Conservation (phyloP, 164 flowering plant species). For the Kingdonia uniflora region DNA sequence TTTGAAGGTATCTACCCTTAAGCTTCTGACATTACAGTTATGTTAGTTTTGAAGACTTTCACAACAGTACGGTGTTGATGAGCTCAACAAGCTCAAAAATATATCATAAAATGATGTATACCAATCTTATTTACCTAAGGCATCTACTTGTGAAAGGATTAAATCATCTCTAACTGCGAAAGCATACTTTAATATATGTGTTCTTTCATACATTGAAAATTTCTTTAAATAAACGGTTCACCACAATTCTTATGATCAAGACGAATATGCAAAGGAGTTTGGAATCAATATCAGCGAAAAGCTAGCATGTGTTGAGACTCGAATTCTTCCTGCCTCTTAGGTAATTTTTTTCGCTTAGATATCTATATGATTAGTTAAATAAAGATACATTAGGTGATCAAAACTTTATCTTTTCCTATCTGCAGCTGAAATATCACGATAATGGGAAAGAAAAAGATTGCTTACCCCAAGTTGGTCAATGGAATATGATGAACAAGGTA, state of each 20-base stretch:
- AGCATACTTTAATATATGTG: too few relatives aligned
- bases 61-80: too few relatives aligned
- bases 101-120: too few relatives aligned
- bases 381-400: not conserved
- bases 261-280: conserved; percentile 71
- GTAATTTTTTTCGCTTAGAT: conserved; percentile 22
- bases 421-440: conserved; percentile 74
- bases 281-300: conserved; percentile 72
- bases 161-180: too few relatives aligned
- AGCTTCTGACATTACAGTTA: not conserved
- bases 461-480: conserved; percentile 81
- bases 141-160: too few relatives aligned
- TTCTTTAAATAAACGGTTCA: conserved; percentile 45
- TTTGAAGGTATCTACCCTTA: conserved; percentile 39
- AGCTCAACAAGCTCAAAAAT: too few relatives aligned
- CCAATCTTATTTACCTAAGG: too few relatives aligned
- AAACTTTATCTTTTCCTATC: not conserved
- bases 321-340: conserved; percentile 84
- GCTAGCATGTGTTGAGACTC: conserved; percentile 65
- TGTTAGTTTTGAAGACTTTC: too few relatives aligned
- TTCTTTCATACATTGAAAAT: too few relatives aligned
- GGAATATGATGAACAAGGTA: conserved; percentile 94
- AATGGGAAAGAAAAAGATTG: conserved; percentile 76
- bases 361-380: conserved; percentile 1
- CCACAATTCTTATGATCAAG: conserved; percentile 61